These are phyloP conservation scores for Cryptococcus depauperatus DNA, from an alignment of 1,284 basidiomycete genomes.

Conservation along the genomic window DNA sequence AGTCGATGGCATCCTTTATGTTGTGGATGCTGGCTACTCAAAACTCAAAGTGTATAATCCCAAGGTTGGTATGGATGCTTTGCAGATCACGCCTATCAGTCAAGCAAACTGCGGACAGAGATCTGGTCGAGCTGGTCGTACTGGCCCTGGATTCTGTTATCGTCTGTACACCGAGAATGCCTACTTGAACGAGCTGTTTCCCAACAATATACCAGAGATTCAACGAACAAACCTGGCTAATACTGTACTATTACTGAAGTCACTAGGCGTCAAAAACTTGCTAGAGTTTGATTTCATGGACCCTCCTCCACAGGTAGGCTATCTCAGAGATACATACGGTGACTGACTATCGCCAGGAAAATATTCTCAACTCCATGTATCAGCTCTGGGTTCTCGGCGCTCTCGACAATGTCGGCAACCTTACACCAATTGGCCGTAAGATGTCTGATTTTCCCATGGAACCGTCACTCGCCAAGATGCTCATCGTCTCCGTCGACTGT, in stretches of 20 bases:
- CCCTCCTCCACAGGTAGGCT: slow-evolving; percentile 59
- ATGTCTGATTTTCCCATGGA: slow-evolving; percentile 99
- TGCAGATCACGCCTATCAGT: slow-evolving; percentile 97
- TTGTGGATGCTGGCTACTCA: slow-evolving; percentile 92
- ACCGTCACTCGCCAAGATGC: slow-evolving; percentile 95
- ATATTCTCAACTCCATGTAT: slow-evolving; percentile 97
- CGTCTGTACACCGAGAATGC: slow-evolving; percentile 96
- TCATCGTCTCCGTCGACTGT: slow-evolving; percentile 90
- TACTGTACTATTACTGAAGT: slow-evolving; percentile 90
- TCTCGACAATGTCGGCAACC: slow-evolving; percentile 92
- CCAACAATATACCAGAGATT: slow-evolving; percentile 96
- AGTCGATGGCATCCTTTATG: slow-evolving; percentile 96
- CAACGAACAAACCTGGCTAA: slow-evolving; percentile 95
- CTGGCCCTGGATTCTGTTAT: slow-evolving; percentile 92
- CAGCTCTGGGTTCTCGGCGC: slow-evolving; percentile 98
- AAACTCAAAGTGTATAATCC: slow-evolving; percentile 99
- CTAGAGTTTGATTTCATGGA: slow-evolving; percentile 99
- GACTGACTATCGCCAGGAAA: slow-evolving; percentile 53
- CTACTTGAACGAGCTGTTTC: slow-evolving; percentile 88
- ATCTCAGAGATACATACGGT: background rate
- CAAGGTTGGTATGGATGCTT: slow-evolving; percentile 96
- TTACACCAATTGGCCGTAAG: slow-evolving; percentile 83
- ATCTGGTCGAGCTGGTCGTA: slow-evolving; percentile 90
- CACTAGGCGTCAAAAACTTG: slow-evolving; percentile 85
- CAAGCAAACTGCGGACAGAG: slow-evolving; percentile 96